Evolutionary conservation across 768 basidiomycete genomes (phyloP).

Genomic region (Lentinula lateritia): DNA sequence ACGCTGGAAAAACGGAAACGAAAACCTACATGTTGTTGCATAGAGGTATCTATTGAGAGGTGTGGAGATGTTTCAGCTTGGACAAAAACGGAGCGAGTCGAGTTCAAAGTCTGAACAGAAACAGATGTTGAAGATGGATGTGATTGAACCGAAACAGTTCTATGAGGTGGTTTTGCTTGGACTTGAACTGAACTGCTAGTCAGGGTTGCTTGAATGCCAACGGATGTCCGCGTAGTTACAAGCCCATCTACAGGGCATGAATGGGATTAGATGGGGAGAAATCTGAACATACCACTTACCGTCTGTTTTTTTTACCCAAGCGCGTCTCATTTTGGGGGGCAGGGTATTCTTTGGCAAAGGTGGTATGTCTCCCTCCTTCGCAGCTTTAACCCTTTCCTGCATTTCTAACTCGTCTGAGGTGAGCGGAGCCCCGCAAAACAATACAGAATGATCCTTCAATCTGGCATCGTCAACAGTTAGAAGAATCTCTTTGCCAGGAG

Average conservation of each 20-base stretch:
- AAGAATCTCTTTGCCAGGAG: constrained; percentile 65
- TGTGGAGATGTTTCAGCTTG: constrained; percentile 12
- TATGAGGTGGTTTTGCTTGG: constrained; percentile 33
- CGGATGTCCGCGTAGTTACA: constrained; percentile 22
- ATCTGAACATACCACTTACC: constrained; percentile 25
- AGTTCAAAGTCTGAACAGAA: constrained; percentile 18
- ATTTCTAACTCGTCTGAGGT: constrained; percentile 29
- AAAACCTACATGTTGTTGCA: constrained; percentile 7
- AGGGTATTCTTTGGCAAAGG: constrained; percentile 30
- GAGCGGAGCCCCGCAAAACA: constrained; percentile 50
- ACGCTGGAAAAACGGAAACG: not conserved
- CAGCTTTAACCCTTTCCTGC: constrained; percentile 32
- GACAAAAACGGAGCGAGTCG: constrained; percentile 12
- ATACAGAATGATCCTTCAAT: constrained; percentile 51
- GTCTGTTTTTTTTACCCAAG: constrained; percentile 48
- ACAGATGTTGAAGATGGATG: constrained; percentile 7
- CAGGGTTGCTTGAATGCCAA: constrained; percentile 41
- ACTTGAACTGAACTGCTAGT: constrained; percentile 21
- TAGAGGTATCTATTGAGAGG: constrained; percentile 10
- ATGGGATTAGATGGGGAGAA: not conserved
- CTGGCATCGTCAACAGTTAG: constrained; percentile 51
- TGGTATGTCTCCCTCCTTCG: constrained; percentile 28
- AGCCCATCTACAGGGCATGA: not conserved
- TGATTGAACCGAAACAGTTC: constrained; percentile 34
- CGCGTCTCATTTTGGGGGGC: constrained; percentile 62